Evolutionary conservation across 768 basidiomycete species (phyloP), one percentile per base, ranked within the genome.

Genomic region (Tricholoma bakamatsutake): DNA sequence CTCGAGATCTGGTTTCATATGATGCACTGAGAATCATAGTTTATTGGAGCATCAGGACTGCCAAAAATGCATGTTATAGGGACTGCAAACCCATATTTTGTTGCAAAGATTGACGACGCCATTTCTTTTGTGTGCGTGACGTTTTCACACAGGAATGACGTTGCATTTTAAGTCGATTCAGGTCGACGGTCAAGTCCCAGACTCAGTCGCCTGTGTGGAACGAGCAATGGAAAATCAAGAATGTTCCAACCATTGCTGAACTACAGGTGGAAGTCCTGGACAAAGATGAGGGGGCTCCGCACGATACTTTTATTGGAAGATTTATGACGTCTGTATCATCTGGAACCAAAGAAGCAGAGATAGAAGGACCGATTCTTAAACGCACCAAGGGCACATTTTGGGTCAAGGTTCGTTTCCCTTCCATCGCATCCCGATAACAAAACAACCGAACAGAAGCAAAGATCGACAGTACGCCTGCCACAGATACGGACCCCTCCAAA

Each of bases 131-230:
- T 84, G 87, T 84, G 61, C 57, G 82, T 75, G n/a, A 11, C 28
- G 15, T 34, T 12, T 37, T 54, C 21, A 11, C 34, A 1, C 13
- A 37, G 13, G 15, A 37, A 5, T 45, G 37, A 8, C 24, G 28
- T 31, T 49, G 46, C 9, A 50, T 57, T 24, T 37, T 7, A 28
- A 15, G 5, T 28, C 1, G 40, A 10, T 13, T 37, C 58, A 90
- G 89, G 40, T 90, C 89, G 0, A 80, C 83, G 0, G 84, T 90
- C 9, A 76, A 85, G 60, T 53, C 68, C 11, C 72, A 80, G 46
- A 83, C 82, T 6, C 67, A 83, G 17, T 61, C 71, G 0, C 89
- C 89, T 0, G 83, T 87, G 17, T 90, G 88, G 88, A 85, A 91
- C 62, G 88, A 89, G 64, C 58, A 74, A 8, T 90, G 89, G 89